Evolutionary conservation across 2,329 filamentous ascomycete species (phyloP), one percentile per base, ranked within the genome.

Genomic region (Cladosporium sp.): DNA sequence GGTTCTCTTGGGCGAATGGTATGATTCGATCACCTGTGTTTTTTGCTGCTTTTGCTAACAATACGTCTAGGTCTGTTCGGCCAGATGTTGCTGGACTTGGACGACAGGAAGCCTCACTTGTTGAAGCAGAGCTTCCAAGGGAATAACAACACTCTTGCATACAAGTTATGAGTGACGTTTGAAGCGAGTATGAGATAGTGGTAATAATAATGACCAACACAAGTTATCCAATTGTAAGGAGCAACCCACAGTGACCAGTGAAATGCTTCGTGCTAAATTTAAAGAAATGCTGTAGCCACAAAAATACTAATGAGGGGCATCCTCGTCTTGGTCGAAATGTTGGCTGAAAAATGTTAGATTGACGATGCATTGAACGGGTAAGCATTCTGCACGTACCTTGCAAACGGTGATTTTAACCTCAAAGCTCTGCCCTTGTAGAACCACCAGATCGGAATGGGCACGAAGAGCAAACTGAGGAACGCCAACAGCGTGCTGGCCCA

Each of bases 1-100:
- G 82, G 80, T 83, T 21, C 39, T 43, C 36, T 8, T 43, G 36
- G 36, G 36, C 36, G 2, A 43, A 43, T n/a, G 36, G 36, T 43
- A 43, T 21, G 36, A 13, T 21, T 5, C n/a, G 2, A 46, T 1
- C n/a, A 46, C n/a, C n/a, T 1, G 10, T 11, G 10, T n/a, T 8
- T 8, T 46, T 3, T 5, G 4, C n/a, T 6, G 4, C 21, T 11
- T 18, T 48, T 13, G 43, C 64, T 68, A 36, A 68, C 64, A 21
- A n/a, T 21, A 11, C 16, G n/a, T 18, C n/a, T 46, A 79, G 77
- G 77, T 84, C 79, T 84, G 64, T 84, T 81, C 73, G 83, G 81
- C 11, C 80, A 83, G 71, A 80, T 81, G 79, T 79, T 84, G 26
- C 63, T 84, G 28, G 79, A 82, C 65, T 69, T 84, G 43, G 76